A percentile compares a stretch with the other conserved stretches of the same genome.
Conservation (phyloP, 192 early-diverging fungal species). For the Irineochytrium annulatum region DNA sequence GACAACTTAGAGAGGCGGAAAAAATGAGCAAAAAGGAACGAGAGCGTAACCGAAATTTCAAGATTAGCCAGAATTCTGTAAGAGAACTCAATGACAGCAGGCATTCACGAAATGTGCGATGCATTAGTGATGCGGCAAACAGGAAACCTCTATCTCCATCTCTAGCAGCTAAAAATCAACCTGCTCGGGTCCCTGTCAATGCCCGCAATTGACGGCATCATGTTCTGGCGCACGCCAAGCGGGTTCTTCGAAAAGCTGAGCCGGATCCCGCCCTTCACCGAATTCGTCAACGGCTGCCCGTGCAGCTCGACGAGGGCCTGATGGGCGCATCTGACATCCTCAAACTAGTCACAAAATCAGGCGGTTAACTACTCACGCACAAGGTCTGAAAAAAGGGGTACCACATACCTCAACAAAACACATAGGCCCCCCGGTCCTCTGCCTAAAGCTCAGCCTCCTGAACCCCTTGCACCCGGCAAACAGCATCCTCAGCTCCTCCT, state of each 20-base stretch:
- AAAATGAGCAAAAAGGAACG: background rate
- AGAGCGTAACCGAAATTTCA: too few species aligned
- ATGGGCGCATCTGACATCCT: slow-evolving; percentile 86
- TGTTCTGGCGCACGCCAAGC: slow-evolving; percentile 71
- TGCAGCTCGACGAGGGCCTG: slow-evolving; percentile 82
- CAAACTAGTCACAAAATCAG: slow-evolving; percentile 59
- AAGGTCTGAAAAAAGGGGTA: slow-evolving; percentile 4
- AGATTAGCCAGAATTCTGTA: background rate
- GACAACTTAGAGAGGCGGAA: background rate
- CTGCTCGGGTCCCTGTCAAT: background rate
- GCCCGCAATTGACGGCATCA: background rate
- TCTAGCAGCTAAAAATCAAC: background rate
- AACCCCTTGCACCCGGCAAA: slow-evolving; percentile 83
- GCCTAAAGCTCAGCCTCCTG: slow-evolving; percentile 84
- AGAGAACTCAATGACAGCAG: background rate
- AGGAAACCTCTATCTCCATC: background rate
- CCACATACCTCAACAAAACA: slow-evolving; percentile 87
- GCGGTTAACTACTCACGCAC: background rate
- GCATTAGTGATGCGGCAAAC: background rate
- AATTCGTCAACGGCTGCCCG: slow-evolving; percentile 77
- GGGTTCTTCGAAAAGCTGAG: slow-evolving; percentile 96
- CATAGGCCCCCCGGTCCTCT: slow-evolving; percentile 91
- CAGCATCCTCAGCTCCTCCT: slow-evolving; percentile 82
- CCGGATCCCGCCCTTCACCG: slow-evolving; percentile 91
- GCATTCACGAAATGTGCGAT: background rate